phyloP scores from a whole-genome alignment of 2,329 filamentous ascomycete species.

The Cercospora sp. region DNA sequence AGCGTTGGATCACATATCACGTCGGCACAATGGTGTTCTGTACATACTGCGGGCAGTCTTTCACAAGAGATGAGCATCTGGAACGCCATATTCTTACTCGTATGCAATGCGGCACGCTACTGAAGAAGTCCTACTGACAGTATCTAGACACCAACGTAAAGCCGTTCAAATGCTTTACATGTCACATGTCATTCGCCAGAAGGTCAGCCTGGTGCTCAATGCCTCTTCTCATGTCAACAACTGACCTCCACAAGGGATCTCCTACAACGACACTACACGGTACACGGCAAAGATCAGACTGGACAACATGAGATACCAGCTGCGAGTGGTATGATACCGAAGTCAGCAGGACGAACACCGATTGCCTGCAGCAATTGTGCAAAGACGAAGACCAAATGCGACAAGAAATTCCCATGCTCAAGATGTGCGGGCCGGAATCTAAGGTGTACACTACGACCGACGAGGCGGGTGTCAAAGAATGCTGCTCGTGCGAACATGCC shows the following conservation, averaged over 20 bases:
- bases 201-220: conserved; percentile 43
- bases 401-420: conserved; percentile 57
- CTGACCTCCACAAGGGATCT: conserved; percentile 44
- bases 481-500: conserved; percentile 40
- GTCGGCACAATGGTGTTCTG: conserved; percentile 51
- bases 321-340: conserved; percentile 53
- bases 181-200: conserved; percentile 56
- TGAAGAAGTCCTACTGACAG: conserved; percentile 9
- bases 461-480: conserved; percentile 50
- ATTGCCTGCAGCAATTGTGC: conserved; percentile 57
- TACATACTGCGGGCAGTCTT: conserved; percentile 56
- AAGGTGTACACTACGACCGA: conserved; percentile 50
- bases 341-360: conserved; percentile 53
- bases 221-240: background rate
- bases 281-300: conserved; percentile 53
- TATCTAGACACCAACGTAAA: conserved; percentile 55
- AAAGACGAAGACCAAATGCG: conserved; percentile 57
- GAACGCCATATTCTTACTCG: conserved; percentile 55
- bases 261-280: conserved; percentile 54
- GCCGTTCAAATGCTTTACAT: conserved; percentile 56
- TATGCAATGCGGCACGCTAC: conserved; percentile 36
- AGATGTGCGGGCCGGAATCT: conserved; percentile 53
- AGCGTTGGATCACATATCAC: background rate
- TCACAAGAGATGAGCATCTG: conserved; percentile 55
- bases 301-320: conserved; percentile 51